phyloP scores from a whole-genome alignment of 257 asterid genomes.

The Ilex aquifolium region DNA sequence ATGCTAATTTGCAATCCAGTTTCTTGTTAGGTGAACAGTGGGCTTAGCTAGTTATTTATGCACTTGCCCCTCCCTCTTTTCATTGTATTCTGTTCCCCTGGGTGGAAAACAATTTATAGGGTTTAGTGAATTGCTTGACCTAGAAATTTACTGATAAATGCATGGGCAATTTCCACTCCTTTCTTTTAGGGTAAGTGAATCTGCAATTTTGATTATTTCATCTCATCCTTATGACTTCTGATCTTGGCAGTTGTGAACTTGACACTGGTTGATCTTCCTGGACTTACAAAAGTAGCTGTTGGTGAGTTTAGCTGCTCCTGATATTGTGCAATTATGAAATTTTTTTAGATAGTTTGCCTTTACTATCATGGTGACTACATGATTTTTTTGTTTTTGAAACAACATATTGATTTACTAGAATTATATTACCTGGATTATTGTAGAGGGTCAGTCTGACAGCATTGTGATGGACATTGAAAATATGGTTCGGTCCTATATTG shows the following conservation, averaged over 20 bases:
- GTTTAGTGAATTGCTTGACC: too few species aligned
- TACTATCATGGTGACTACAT: neutral
- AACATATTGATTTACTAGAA: conserved; percentile 5
- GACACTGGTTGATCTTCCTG: conserved; percentile 96
- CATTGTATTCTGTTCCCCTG: too few species aligned
- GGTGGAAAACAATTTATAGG: too few species aligned
- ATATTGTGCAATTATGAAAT: neutral
- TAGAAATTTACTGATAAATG: too few species aligned
- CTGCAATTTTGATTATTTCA: neutral
- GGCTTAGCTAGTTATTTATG: too few species aligned
- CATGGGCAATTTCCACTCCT: too few species aligned
- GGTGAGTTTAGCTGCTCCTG: conserved; percentile 48
- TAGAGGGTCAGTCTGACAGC: conserved; percentile 97
- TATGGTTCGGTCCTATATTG: conserved; percentile 92
- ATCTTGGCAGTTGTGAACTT: conserved; percentile 80
- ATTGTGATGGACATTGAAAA: conserved; percentile 84
- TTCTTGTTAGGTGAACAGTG: too few species aligned
- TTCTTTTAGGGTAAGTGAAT: too few species aligned
- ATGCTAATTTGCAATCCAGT: too few species aligned
- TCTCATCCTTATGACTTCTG: conserved; percentile 21
- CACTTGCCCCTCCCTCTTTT: too few species aligned
- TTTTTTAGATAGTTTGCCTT: neutral
- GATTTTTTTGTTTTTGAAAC: neutral
- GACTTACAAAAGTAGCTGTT: conserved; percentile 95
- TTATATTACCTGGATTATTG: conserved; percentile 13